Evolutionary conservation across 345 rosid genomes (phyloP).

Genomic region (Eucalyptus cloeziana): DNA sequence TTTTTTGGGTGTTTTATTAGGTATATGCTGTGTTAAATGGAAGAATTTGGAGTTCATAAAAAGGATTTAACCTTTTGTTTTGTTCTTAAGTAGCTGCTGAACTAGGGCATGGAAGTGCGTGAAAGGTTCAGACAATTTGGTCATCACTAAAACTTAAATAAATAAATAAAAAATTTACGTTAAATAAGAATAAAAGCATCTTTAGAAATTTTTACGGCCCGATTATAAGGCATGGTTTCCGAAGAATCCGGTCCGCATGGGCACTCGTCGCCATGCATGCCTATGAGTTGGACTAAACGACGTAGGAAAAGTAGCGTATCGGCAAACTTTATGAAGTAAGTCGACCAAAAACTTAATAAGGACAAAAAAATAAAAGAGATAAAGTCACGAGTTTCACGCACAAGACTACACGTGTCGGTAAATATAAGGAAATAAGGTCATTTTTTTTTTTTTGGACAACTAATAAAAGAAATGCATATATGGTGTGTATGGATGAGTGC

Average conservation of each 20-base stretch:
- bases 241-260: background rate
- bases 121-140: background rate
- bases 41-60: background rate
- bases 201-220: background rate
- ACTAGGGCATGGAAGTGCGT: background rate
- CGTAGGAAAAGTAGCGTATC: fast-evolving
- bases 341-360: background rate
- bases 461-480: background rate
- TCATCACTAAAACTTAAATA: background rate
- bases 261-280: background rate
- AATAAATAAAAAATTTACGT: background rate
- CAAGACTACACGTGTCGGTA: background rate
- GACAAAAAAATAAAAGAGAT: background rate
- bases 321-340: background rate
- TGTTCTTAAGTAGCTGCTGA: background rate
- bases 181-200: background rate
- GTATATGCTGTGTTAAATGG: background rate
- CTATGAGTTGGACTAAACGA: background rate
- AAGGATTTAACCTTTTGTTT: background rate
- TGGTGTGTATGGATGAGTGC: background rate
- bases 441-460: background rate
- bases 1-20: background rate
- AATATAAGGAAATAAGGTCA: background rate
- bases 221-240: background rate
- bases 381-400: background rate